Evolutionary conservation across 345 rosid species (phyloP), one percentile per base, ranked within the genome.

Genomic region (Xanthoceras sorbifolium): DNA sequence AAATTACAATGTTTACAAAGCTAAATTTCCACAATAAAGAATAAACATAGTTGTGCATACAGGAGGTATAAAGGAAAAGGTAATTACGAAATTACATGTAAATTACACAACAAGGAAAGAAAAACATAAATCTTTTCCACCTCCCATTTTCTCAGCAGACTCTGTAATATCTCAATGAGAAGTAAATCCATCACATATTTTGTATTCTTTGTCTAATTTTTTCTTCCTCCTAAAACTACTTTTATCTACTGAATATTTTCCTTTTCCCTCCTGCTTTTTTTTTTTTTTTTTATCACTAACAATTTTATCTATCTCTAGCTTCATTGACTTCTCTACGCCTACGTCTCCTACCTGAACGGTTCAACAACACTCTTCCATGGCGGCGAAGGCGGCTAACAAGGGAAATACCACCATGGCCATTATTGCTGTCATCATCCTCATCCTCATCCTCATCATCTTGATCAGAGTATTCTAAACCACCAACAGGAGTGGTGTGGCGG

Each of bases 321-420:
- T 73, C 81, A 9, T 77, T 74, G 76, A 63, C 80, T 79, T 91
- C 96, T 80, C 93, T 88, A 40, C 84, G 84, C 78, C 97, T 89
- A 26, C 92, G 90, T 73, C 98, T 86, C 85, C 98, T 87, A 67
- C 86, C 92, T 2, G 98, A 92, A 42, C 91, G 88, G 69, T 90
- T 90, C 65, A 90, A 70, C 34, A 93, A 82, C 79, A 86, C 62
- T 67, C 92, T 77, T 15, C 98, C 90, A 29, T 88, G 92, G 29
- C 91, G 89, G 22, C 89, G 89, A 52, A 91, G 90, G 57, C 90
- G 90, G 84, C 84, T 87, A 71, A 81, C 94, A 62, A 94, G 80
- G 26, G 95, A 91, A 54, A 80, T 77, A 29, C 80, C 84, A 70
- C 86, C 86, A 26, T 69, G 84, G 18, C 75, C 76, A 26, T 67